These are phyloP conservation scores for Cryphonectria nitschkei DNA, from an alignment of 2,329 filamentous ascomycete genomes.

Conservation along the genomic window DNA sequence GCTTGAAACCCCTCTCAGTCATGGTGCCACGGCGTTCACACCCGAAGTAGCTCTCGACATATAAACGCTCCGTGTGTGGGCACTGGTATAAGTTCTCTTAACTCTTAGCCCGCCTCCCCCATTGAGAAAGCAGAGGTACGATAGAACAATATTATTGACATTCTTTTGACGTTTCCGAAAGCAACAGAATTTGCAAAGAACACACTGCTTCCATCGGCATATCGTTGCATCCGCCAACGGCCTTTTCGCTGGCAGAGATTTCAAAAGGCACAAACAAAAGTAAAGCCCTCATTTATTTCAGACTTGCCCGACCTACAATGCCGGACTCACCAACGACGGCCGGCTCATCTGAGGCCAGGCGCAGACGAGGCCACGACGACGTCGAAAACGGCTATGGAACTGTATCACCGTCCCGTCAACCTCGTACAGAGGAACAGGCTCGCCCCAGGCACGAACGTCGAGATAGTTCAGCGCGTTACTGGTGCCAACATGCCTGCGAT, in stretches of 20 bases:
- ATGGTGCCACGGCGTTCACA: neutral
- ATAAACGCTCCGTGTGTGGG: neutral
- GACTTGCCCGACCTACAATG: neutral
- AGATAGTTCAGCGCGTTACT: neutral
- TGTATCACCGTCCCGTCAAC: neutral
- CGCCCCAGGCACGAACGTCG: neutral
- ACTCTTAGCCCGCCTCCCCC: neutral
- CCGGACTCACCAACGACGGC: neutral
- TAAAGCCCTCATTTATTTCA: neutral
- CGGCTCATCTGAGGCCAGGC: neutral
- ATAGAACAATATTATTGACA: neutral
- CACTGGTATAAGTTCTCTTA: neutral
- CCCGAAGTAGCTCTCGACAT: neutral
- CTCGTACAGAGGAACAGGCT: neutral
- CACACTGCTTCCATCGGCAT: neutral
- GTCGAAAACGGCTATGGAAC: neutral
- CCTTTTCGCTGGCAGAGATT: neutral
- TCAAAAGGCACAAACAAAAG: neutral
- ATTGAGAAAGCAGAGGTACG: neutral
- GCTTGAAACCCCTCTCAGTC: neutral
- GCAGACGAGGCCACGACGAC: neutral
- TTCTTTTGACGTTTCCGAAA: neutral
- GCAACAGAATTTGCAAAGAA: neutral
- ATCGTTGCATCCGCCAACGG: neutral
- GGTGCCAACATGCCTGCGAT: neutral